phyloP scores from a whole-genome alignment of 2,329 filamentous ascomycete species.

The Phyllosticta citriasiana region DNA sequence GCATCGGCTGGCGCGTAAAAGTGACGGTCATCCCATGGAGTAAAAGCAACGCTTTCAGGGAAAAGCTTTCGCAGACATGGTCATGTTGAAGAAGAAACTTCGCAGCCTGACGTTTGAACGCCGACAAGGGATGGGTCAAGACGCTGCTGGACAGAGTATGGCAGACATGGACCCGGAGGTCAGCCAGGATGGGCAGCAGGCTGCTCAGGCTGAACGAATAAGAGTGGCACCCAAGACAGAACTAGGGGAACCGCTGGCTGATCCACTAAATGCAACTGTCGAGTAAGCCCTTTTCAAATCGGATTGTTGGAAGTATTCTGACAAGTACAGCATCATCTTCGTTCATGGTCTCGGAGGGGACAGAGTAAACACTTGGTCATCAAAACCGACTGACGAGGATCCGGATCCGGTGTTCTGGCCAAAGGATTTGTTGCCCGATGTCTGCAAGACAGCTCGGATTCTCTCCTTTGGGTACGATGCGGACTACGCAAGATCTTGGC shows the following conservation, averaged over 20 bases:
- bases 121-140: no score
- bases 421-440: slow-evolving; percentile 12
- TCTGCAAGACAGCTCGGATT: slow-evolving; percentile 12
- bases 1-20: background rate
- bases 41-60: background rate
- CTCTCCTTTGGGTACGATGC: slow-evolving; percentile 14
- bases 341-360: background rate
- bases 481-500: slow-evolving; percentile 10
- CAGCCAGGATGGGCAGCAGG: no score
- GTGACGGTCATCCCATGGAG: background rate
- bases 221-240: no score
- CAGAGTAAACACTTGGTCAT: background rate
- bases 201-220: no score
- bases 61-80: background rate
- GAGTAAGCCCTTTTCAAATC: background rate
- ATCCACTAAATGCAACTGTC: background rate
- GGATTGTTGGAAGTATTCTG: background rate
- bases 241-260: background rate
- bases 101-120: background rate
- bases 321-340: background rate
- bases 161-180: no score
- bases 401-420: slow-evolving; percentile 9
- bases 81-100: background rate
- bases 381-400: background rate
- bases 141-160: no score